phyloP scores from a whole-genome alignment of 2,329 filamentous ascomycete genomes.

The Sporothrix variecibatus region DNA sequence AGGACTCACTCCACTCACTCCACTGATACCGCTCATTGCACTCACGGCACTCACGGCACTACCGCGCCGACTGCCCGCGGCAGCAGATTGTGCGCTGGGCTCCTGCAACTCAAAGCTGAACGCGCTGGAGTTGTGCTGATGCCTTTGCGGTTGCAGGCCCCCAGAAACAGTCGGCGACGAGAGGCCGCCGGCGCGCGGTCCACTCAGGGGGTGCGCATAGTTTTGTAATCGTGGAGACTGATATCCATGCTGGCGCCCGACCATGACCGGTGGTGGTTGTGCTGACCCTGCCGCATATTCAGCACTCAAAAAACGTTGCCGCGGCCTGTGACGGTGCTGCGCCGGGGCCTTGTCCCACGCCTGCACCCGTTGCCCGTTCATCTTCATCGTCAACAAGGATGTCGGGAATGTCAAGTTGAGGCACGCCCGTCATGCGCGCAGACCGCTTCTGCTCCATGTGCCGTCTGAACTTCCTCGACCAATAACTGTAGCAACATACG shows the following conservation, averaged over 20 bases:
- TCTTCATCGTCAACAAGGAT: constrained; percentile 85
- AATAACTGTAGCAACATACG: constrained; percentile 58
- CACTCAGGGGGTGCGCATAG: constrained; percentile 55
- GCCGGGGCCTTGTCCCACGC: constrained; percentile 33
- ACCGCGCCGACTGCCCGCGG: constrained; percentile 57
- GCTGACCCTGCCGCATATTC: constrained; percentile 35
- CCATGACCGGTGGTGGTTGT: constrained; percentile 45
- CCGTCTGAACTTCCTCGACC: constrained; percentile 78
- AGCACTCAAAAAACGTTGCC: constrained; percentile 42
- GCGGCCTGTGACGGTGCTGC: constrained; percentile 32
- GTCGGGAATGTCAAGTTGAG: constrained; percentile 81
- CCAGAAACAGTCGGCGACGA: constrained; percentile 37
- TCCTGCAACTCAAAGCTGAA: constrained; percentile 63
- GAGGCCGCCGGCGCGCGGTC: constrained; percentile 45
- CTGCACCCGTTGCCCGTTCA: constrained; percentile 40
- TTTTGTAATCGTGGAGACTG: constrained; percentile 46
- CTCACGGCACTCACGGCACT: constrained; percentile 62
- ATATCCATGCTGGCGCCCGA: constrained; percentile 47
- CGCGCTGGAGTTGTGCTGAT: constrained; percentile 51
- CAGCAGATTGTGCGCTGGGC: constrained; percentile 38
- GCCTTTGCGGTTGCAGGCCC: constrained; percentile 29
- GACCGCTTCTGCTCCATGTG: constrained; percentile 71
- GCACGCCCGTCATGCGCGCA: constrained; percentile 75
- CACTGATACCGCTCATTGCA: not conserved
- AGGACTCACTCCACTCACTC: constrained; percentile 49